Conservation (phyloP, 139 green algal genomes). For the Chlorella sp. region DNA sequence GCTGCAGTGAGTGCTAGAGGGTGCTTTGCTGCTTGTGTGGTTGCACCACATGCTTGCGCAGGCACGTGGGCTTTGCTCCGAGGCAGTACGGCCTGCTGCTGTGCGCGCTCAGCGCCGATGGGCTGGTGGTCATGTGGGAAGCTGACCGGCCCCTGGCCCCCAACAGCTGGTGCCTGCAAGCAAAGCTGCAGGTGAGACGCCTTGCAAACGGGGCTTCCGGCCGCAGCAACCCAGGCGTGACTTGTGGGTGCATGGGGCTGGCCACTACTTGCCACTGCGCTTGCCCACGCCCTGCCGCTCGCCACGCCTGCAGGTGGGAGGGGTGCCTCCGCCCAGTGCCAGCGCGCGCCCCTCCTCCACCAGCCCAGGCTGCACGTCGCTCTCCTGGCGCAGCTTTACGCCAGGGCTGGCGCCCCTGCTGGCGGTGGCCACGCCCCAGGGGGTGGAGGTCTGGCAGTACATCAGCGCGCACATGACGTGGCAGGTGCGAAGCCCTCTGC, state of each 20-base stretch:
- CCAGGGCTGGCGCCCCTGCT: slow-evolving; percentile 35
- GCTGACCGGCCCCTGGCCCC: slow-evolving; percentile 23
- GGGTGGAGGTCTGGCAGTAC: slow-evolving; percentile 35
- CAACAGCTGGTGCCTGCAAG: slow-evolving; percentile 19
- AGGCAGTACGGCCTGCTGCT: slow-evolving; percentile 35
- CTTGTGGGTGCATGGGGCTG: too few species aligned
- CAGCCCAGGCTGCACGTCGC: too few species aligned
- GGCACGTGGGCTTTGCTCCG: slow-evolving; percentile 32
- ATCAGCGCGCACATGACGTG: slow-evolving; percentile 25
- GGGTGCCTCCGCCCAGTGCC: too few species aligned
- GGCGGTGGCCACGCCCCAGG: slow-evolving; percentile 5
- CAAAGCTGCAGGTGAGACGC: slow-evolving; percentile 26
- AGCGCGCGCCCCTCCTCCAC: too few species aligned
- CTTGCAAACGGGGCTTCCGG: too few species aligned
- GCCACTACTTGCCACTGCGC: too few species aligned
- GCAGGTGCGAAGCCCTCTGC: slow-evolving; percentile 19
- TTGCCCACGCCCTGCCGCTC: too few species aligned
- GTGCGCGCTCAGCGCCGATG: slow-evolving; percentile 16
- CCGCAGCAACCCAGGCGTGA: too few species aligned
- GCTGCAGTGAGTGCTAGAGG: too few species aligned
- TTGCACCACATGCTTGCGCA: too few species aligned
- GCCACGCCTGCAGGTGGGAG: too few species aligned
- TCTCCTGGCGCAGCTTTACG: slow-evolving; percentile 28
- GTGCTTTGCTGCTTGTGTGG: too few species aligned
- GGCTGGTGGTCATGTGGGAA: slow-evolving; percentile 25